Percentiles rank a stretch among this genome's conserved stretches.
Evolutionary conservation across 1,284 basidiomycete genomes (phyloP).

Genomic region (Athelia psychrophila): DNA sequence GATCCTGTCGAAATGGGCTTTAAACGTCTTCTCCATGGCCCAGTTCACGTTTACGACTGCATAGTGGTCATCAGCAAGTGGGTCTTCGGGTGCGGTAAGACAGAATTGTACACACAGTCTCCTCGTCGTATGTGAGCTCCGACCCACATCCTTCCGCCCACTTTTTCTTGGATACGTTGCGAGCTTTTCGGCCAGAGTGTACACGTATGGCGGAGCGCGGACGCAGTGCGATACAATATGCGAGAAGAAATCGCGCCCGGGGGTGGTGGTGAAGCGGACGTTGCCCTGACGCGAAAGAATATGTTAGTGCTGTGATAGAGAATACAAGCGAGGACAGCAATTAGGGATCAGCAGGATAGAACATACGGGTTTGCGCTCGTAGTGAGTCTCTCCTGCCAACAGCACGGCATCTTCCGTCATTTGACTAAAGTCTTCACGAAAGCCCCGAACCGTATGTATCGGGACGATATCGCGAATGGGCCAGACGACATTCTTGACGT

Average conservation of each 20-base stretch:
- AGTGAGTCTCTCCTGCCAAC: conserved; percentile 39
- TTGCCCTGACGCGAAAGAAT: conserved; percentile 26
- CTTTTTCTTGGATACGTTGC: conserved; percentile 30
- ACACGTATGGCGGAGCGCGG: conserved; percentile 23
- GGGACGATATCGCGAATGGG: conserved; percentile 33
- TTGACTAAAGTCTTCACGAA: conserved; percentile 35
- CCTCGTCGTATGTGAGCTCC: conserved; percentile 47
- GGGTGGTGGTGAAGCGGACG: conserved; percentile 34
- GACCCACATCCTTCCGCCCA: conserved; percentile 39
- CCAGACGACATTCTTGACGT: conserved; percentile 36
- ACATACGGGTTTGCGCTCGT: conserved; percentile 36
- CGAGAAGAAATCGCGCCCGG: conserved; percentile 28
- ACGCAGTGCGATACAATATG: conserved; percentile 32
- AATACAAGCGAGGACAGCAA: too few relatives aligned
- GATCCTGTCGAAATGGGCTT: conserved; percentile 36
- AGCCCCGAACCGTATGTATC: conserved; percentile 29
- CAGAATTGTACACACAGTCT: conserved; percentile 31
- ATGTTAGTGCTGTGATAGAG: neutral
- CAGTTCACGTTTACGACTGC: conserved; percentile 27
- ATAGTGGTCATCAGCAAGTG: conserved; percentile 1
- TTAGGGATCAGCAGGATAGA: too few relatives aligned
- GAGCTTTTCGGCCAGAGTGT: conserved; percentile 29
- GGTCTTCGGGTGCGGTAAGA: neutral
- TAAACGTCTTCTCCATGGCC: conserved; percentile 30
- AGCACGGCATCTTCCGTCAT: conserved; percentile 33